These are phyloP conservation scores for Didymosphaeria variabile DNA, from an alignment of 2,329 filamentous ascomycete species.

Conservation along the genomic window DNA sequence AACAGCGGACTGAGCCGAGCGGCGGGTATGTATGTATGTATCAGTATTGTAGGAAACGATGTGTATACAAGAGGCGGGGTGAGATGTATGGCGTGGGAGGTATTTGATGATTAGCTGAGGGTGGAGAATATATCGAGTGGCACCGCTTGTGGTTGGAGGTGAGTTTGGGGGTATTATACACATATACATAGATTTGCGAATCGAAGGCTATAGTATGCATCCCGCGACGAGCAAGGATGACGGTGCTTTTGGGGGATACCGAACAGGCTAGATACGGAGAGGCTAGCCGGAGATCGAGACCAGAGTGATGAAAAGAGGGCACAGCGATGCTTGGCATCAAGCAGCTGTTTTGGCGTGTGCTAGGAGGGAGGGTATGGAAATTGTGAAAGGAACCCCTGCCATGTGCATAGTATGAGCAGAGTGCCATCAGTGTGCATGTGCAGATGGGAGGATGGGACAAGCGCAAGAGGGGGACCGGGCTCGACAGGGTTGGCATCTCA, in stretches of 20 bases:
- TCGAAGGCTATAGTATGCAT: constrained; percentile 35
- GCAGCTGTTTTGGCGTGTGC: constrained; percentile 40
- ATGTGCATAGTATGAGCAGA: constrained; percentile 3
- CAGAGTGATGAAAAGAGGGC: constrained; percentile 32
- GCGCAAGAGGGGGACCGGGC: constrained; percentile 34
- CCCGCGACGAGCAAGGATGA: constrained; percentile 46
- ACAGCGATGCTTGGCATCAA: constrained; percentile 40
- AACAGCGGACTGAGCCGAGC: constrained; percentile 36
- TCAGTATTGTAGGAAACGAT: constrained; percentile 30
- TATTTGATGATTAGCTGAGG: constrained; percentile 35
- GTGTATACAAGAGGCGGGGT: constrained; percentile 25
- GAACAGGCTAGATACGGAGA: constrained; percentile 40
- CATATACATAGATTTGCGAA: constrained; percentile 41
- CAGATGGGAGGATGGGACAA: constrained; percentile 24
- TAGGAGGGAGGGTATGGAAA: constrained; percentile 32
- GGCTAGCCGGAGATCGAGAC: constrained; percentile 40
- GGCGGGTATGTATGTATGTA: constrained; percentile 32
- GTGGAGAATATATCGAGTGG: constrained; percentile 40
- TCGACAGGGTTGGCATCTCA: constrained; percentile 31
- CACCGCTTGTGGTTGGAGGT: constrained; percentile 36
- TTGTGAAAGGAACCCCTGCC: constrained; percentile 19
- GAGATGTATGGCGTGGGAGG: constrained; percentile 40
- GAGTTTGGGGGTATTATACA: constrained; percentile 44
- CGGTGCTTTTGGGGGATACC: constrained; percentile 42
- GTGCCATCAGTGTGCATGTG: constrained; percentile 30